phyloP scores from a whole-genome alignment of 2,329 filamentous ascomycete species.

The Leptographium wingfieldii region DNA sequence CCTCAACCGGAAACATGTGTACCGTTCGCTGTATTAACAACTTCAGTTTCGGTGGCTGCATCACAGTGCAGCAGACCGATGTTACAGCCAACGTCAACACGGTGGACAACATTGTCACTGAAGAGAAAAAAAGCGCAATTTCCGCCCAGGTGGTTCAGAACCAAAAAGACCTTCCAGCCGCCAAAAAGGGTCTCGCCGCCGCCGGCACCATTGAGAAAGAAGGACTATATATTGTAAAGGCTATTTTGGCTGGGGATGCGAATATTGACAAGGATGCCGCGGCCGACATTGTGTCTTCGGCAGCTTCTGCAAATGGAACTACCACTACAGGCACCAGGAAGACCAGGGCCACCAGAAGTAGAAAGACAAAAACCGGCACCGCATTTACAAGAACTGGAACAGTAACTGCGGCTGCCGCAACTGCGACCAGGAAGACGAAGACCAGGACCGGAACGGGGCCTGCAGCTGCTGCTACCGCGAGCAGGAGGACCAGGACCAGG shows the following conservation, averaged over 20 bases:
- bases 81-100: neutral
- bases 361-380: neutral
- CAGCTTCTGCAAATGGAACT: neutral
- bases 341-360: neutral
- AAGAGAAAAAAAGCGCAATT: neutral
- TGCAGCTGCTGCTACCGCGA: neutral
- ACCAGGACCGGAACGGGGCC: neutral
- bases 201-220: neutral
- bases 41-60: conserved; percentile 2
- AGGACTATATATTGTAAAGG: neutral
- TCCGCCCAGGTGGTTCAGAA: conserved; percentile 1
- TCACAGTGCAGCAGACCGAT: conserved; percentile 2
- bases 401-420: neutral
- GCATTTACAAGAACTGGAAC: neutral
- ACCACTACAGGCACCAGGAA: neutral
- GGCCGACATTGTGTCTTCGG: neutral
- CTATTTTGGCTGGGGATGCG: neutral
- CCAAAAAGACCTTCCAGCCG: neutral
- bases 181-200: neutral
- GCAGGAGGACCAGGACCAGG: neutral
- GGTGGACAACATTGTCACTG: neutral
- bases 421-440: neutral
- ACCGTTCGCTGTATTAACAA: conserved; percentile 4
- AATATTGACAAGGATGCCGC: neutral
- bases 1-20: conserved; percentile 2